Percentiles rank a stretch among this genome's conserved stretches.
Conservation (phyloP, 2,329 filamentous ascomycete genomes). For the Ambrosiella xylebori region DNA sequence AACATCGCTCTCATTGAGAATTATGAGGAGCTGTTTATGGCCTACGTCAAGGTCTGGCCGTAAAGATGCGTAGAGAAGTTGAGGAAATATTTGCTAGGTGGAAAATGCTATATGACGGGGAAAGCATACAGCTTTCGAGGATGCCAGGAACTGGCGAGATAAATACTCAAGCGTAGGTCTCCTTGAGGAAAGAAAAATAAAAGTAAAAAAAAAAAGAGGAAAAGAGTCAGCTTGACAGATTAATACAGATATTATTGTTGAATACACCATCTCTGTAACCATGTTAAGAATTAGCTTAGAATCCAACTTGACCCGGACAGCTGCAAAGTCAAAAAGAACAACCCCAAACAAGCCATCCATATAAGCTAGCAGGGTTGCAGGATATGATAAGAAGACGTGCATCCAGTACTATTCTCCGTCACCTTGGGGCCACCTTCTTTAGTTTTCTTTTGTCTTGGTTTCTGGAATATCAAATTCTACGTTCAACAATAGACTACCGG, state of each 20-base stretch:
- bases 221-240: neutral
- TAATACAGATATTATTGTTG: neutral
- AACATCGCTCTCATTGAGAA: no score
- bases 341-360: neutral
- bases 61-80: no score
- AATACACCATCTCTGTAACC: neutral
- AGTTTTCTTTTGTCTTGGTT: neutral
- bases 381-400: neutral
- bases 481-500: neutral
- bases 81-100: no score
- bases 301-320: neutral
- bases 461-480: neutral
- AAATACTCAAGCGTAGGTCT: no score
- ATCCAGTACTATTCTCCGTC: neutral
- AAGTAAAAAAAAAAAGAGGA: no score
- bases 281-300: neutral
- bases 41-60: no score
- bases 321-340: neutral
- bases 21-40: no score
- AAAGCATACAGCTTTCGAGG: no score
- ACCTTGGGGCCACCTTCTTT: neutral
- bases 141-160: no score
- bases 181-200: no score
- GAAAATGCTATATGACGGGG: no score
- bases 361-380: neutral